phyloP scores from a whole-genome alignment of 148 eudicot species.

The Fagopyrum homotropicum region DNA sequence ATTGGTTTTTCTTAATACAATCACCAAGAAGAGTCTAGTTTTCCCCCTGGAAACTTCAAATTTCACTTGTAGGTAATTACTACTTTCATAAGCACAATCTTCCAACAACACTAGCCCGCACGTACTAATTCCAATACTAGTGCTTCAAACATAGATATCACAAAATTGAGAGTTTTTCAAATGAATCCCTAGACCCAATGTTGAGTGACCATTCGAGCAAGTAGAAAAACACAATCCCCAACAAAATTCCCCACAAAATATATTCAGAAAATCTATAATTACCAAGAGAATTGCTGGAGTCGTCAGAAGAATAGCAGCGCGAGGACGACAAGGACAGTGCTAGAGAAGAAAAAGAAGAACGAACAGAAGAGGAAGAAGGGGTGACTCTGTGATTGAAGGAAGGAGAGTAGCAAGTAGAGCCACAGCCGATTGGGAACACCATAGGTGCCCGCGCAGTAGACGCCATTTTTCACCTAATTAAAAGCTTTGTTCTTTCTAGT shows the following conservation, averaged over 20 bases:
- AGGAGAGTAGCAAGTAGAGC: not conserved
- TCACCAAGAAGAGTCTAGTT: not conserved
- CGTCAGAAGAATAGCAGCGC: constrained; percentile 1
- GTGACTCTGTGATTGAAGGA: not conserved
- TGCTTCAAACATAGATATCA: not conserved
- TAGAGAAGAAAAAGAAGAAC: not conserved
- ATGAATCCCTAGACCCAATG: not conserved
- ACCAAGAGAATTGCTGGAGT: not conserved
- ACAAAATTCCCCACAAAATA: not conserved
- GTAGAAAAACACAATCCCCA: not conserved
- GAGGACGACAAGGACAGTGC: not conserved
- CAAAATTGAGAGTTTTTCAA: not conserved
- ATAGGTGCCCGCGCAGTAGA: not conserved
- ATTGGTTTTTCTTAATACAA: not conserved
- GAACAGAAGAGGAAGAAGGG: not conserved
- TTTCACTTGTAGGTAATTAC: not conserved
- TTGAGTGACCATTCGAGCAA: not conserved
- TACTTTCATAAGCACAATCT: no score
- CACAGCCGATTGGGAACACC: not conserved
- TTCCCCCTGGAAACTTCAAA: not conserved
- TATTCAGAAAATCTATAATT: not conserved
- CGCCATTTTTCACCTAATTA: not conserved
- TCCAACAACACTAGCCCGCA: no score
- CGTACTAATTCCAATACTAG: no score
- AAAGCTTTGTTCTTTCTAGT: not conserved